A percentile compares a stretch with the other conserved stretches of the same genome.
phyloP scores from a whole-genome alignment of 75 land plant genomes.

The Cunninghamia lanceolata region DNA sequence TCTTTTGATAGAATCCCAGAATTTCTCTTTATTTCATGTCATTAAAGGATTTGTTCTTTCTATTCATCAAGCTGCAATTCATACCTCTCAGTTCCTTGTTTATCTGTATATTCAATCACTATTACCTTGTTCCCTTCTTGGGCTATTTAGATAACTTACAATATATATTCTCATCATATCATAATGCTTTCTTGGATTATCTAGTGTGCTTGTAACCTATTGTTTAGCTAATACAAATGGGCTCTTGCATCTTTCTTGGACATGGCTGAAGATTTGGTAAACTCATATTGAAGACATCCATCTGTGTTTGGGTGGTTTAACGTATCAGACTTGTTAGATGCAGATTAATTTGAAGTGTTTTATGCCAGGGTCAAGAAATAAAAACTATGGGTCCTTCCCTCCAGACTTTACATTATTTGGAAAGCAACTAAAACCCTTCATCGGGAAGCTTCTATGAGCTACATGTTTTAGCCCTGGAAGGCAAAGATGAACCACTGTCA shows the following conservation, averaged over 20 bases:
- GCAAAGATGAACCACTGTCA: not conserved
- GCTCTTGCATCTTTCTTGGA: not conserved
- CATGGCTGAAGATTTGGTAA: not conserved
- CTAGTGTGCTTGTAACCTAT: not conserved
- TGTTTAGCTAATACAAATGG: too few relatives aligned
- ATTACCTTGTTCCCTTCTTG: too few relatives aligned
- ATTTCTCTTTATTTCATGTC: too few relatives aligned
- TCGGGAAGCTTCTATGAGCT: not conserved
- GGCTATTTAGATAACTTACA: too few relatives aligned
- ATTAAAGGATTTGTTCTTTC: too few relatives aligned
- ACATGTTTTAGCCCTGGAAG: not conserved
- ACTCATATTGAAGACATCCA: not conserved
- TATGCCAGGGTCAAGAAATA: not conserved
- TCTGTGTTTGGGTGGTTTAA: not conserved
- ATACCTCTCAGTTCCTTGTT: too few relatives aligned
- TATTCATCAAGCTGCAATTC: too few relatives aligned
- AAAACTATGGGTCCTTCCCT: not conserved
- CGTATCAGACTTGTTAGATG: not conserved
- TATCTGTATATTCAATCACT: too few relatives aligned
- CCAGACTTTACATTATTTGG: not conserved
- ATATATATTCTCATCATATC: not conserved
- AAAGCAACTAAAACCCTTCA: not conserved
- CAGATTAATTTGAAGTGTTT: not conserved
- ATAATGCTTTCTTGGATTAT: not conserved
- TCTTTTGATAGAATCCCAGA: too few relatives aligned